Evolutionary conservation across 2,329 filamentous ascomycete genomes (phyloP), one percentile per base, ranked within the genome.

Genomic region (Rhynchosporium graminicola): DNA sequence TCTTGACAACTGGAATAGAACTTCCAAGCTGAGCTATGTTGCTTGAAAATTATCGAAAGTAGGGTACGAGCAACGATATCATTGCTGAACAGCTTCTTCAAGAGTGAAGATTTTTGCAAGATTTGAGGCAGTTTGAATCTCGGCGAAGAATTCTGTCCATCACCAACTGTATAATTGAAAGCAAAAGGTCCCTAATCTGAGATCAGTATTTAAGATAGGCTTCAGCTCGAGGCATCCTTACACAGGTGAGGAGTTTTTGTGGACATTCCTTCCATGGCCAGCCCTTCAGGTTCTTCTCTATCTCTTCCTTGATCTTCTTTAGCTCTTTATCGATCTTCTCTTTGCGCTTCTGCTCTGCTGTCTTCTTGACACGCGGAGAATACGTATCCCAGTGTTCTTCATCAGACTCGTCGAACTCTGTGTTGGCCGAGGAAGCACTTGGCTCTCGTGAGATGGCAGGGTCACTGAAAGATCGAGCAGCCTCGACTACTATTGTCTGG

Each of bases 181-280:
- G 28, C 28, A 38, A 40, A 63, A 13, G 64, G 59, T 48, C 38
- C 50, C 64, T 63, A 12, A 7, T 42, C 12, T 28, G 45, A 33
- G 42, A 15, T 55, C 46, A 57, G 38, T 29, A n/a, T 13, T 28
- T 33, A 12, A n/a, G 2, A 26, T 7, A 15, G n/a, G 56, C 5
- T 1, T 10, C 10, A 4, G 26, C 20, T 29, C 2, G 50, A 7
- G 3, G n/a, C 1, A n/a, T 33, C 13, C 62, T 52, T 57, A 67
- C 65, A 15, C 61, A 26, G 1, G 57, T 58, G 4, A 61, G 26
- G 6, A 65, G 31, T 47, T 62, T 61, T 4, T 59, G 40, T 7
- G 63, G 58, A 4, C 48, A 51, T 9, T 61, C 59, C 7, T 42
- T 56, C 67, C 67, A 69, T 6, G 67, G 67, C 66, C 66, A 69